phyloP scores from a whole-genome alignment of 257 asterid genomes.

The Verbena officinalis region DNA sequence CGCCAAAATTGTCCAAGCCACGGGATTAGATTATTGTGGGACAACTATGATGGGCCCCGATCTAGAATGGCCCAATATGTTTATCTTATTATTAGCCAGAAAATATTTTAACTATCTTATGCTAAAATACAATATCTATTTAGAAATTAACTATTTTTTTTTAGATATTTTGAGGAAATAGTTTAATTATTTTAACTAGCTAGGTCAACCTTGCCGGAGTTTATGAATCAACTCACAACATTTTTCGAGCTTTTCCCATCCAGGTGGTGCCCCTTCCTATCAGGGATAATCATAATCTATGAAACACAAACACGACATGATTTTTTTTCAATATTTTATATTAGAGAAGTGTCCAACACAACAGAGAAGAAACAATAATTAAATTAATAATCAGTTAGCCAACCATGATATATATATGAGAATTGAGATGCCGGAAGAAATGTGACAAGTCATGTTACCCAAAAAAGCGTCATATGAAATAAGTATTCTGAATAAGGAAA shows the following conservation, averaged over 20 bases:
- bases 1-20: conserved; percentile 67
- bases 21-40: conserved; percentile 39
- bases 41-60: conserved; percentile 27
- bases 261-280: neutral
- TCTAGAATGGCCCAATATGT: conserved; percentile 24
- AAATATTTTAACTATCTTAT: too few species aligned
- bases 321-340: too few species aligned
- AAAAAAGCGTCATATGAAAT: neutral
- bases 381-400: neutral
- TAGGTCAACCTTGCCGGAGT: neutral
- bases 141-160: neutral
- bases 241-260: neutral
- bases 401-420: too few species aligned
- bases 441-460: neutral
- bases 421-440: neutral
- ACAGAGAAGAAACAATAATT: too few species aligned
- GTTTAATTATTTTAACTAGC: neutral
- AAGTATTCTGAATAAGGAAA: neutral
- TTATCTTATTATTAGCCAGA: neutral
- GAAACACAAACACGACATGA: too few species aligned
- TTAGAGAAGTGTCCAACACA: too few species aligned
- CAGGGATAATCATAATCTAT: too few species aligned
- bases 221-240: neutral
- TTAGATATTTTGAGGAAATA: neutral
- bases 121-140: too few species aligned